Base-by-base conservation (phyloP, 176 grass and related monocot genomes). In the Rhynchospora tenuis region DNA sequence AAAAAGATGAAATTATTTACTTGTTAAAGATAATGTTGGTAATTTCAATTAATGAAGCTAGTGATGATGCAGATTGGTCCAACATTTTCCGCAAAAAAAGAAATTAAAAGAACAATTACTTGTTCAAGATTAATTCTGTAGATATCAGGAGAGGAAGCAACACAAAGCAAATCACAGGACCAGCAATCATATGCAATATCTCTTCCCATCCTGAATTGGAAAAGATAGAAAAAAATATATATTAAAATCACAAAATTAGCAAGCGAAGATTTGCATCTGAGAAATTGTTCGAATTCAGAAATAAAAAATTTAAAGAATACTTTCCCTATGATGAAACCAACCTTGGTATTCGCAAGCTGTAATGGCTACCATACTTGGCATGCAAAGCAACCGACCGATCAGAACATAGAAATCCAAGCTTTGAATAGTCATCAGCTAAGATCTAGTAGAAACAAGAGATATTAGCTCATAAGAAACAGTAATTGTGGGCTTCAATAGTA, bases 51-150 rank as follows among this genome's bases (percentile, higher is more conserved):
- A 24, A 14, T 15, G 9, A 48, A 26, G n/a, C 44, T 50, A 19
- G 20, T 50, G 45, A 9, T 50, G 45, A 9, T 47, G 7, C 17
- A 12, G 87, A 59, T 82, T 26, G 51, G 44, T 0, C 11, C 20
- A 83, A 71, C 28, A 28, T 79, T 85, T 51, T 79, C 87, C 42
- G 63, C 81, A 46, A 58, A 73, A 75, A 52, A 81, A 87, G 69
- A 57, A 38, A 38, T 38, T 38, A 38, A 38, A 38, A 38, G 33
- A 38, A 38, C 2, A 38, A 54, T 65, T 52, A 91, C 91, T 83
- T 91, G 91, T 83, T 93, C 95, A 78, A 98, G 85, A 84, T 98
- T 98, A 71, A 98, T 98, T 88, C 95, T 89, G 86, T 98, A 98
- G 7, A 94, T 15, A 87, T 98, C 90, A 82, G 92, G 87, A 28